Evolutionary conservation across 2,329 filamentous ascomycete species (phyloP).

Genomic region (Cadophora luteo-olivacea): DNA sequence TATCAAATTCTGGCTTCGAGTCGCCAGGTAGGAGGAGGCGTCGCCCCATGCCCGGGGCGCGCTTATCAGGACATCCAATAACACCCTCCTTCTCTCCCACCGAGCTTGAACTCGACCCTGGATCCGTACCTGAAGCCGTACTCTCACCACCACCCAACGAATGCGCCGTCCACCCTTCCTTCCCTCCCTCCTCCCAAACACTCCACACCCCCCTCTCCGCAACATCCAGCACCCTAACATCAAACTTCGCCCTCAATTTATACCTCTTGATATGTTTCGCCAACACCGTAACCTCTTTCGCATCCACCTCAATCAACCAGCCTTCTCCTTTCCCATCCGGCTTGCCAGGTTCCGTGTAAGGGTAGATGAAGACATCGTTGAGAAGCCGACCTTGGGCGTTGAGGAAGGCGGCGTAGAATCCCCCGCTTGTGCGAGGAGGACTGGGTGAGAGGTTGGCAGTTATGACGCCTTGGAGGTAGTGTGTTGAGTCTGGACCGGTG

Average conservation of each 20-base stretch:
- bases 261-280: constrained; percentile 81
- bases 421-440: constrained; percentile 50
- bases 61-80: constrained; percentile 51
- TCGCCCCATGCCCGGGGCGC: constrained; percentile 62
- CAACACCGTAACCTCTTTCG: constrained; percentile 65
- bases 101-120: neutral
- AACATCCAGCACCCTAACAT: constrained; percentile 67
- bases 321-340: constrained; percentile 32
- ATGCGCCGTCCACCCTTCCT: constrained; percentile 30
- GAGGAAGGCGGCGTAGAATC: constrained; percentile 84
- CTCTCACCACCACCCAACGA: constrained; percentile 7
- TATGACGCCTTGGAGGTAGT: constrained; percentile 87
- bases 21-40: constrained; percentile 52
- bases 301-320: constrained; percentile 86
- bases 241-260: constrained; percentile 83
- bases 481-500: constrained; percentile 77
- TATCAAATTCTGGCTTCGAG: constrained; percentile 41
- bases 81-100: constrained; percentile 31
- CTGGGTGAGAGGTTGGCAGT: constrained; percentile 68
- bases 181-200: constrained; percentile 59
- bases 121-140: neutral
- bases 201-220: constrained; percentile 75
- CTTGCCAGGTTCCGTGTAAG: constrained; percentile 40
- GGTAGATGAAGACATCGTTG: constrained; percentile 91
- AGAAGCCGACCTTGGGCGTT: constrained; percentile 85